Base-by-base conservation (phyloP, 2,329 filamentous ascomycete genomes). In the Lachnellula arida region DNA sequence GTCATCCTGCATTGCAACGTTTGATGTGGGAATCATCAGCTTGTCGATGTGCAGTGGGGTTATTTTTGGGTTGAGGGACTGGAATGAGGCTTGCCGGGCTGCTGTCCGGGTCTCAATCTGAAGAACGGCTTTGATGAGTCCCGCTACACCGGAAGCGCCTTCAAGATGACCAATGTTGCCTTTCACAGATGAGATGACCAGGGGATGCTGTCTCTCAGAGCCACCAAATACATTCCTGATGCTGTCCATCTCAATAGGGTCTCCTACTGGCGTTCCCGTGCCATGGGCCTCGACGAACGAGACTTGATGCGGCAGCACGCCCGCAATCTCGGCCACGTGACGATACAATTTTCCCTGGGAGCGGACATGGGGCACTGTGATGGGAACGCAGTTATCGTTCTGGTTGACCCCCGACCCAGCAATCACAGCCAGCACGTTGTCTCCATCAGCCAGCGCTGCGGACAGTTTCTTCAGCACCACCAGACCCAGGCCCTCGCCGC, bases 401-500 rank as follows among this genome's bases (percentile, higher is more conserved):
- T 55, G 53, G 28, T 51, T 44, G 2, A 51, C 23, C 12, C 12
- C 34, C 6, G 47, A 17, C 4, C 17, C 51, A 17, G 23, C 22
- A 23, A 53, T 53, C 7, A 53, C 51, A 9, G 39, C 51, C 11
- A 46, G 40, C 15, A 84, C 80, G 0, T 76, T 76, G 64, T 87
- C 82, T 19, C 80, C 79, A 60, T 82, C 79, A 14, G 72, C 71
- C 6, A 86, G 60, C 17, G 35, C 34, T 37, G 25, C 35, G 28
- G 14, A 51, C 1, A 42, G 22, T 17, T 5, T 19, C 22, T 87
- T 87, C 46, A 87, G 65, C 3, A 86, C 63, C 1, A 87, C 68
- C 14, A 81, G 74, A 0, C 76, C 81, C 23, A 81, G 73, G 1
- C 83, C 85, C 61, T 88, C 85, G 7, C 57, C 57, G 9, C 57